Base-by-base conservation (phyloP, 768 basidiomycete species). In the Agrocybe praecox region DNA sequence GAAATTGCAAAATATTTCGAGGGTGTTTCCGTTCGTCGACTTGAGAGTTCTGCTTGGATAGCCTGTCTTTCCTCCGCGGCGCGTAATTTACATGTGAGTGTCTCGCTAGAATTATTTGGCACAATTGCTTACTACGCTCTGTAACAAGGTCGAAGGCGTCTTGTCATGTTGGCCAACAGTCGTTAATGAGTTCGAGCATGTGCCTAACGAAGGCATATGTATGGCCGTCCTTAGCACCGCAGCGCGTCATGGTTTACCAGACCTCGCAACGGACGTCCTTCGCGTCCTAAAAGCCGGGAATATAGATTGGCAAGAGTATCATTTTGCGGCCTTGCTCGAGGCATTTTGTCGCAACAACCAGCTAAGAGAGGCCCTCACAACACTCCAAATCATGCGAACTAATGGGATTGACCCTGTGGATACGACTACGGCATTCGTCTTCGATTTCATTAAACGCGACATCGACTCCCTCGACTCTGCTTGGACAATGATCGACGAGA, bases 301-400 rank as follows among this genome's bases (percentile, higher is more conserved):
- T 15, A 70, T 83, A 14, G 66, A 75, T 46, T 78, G 82, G 72
- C 66, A 78, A 64, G 93, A 94, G 67, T 72, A 89, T 64, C 94
- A 96, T 67, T 85, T 92, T 62, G 84, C 89, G 1, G 85, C 92
- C 2, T 71, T 94, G 19, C 74, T 95, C 26, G 89, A 94, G 65
- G 86, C 92, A 0, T 86, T 89, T 63, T 84, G 83, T 69, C 80
- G 74, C 14, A 79, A 76, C 23, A 75, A 76, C 1, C 76, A 83
- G 43, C 62, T 92, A 43, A 79, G 83, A 49, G 84, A 90, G 32
- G 92, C 90, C 0, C 70, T 95, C 49, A 67, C 74, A 32, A 76
- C 81, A 15, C 72, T 94, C 32, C 67, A 77, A 18, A 69, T 82
- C 52, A 88, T 95, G 83, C 85, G 84, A 22, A 68, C 73, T 48